A percentile compares a stretch with the other conserved stretches of the same genome.
Evolutionary conservation across 1,284 basidiomycete genomes (phyloP).

Genomic region (Porogramme epimiltina): DNA sequence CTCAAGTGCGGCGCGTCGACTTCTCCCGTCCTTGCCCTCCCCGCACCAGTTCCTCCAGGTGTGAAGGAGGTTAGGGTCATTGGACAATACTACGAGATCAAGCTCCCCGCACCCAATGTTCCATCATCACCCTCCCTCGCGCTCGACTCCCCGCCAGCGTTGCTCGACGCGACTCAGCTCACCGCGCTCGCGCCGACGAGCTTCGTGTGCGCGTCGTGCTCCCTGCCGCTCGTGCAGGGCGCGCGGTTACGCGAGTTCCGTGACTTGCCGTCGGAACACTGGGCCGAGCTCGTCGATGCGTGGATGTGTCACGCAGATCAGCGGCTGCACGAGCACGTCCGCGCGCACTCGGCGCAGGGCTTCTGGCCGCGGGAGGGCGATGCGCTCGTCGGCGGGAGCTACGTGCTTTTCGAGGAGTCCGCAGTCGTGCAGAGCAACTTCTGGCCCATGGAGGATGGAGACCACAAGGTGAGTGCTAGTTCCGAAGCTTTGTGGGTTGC

Average conservation of each 20-base stretch:
- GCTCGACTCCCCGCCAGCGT: conserved; percentile 31
- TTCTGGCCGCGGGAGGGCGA: conserved; percentile 79
- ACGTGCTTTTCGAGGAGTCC: conserved; percentile 74
- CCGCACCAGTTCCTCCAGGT: conserved; percentile 60
- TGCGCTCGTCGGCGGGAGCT: conserved; percentile 84
- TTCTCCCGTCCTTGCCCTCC: conserved; percentile 65
- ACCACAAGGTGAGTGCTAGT: conserved; percentile 55
- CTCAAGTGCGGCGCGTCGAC: conserved; percentile 58
- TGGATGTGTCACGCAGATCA: conserved; percentile 99
- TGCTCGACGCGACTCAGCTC: conserved; percentile 74
- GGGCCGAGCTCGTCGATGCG: conserved; percentile 95
- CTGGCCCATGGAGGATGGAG: conserved; percentile 38
- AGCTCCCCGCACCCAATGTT: conserved; percentile 42
- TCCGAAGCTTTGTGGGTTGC: background rate
- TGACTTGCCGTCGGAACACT: conserved; percentile 92
- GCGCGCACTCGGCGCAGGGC: conserved; percentile 63
- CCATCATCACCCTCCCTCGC: conserved; percentile 16
- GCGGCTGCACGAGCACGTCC: conserved; percentile 70
- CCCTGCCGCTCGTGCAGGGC: conserved; percentile 66
- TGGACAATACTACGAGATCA: conserved; percentile 60
- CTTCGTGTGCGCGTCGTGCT: conserved; percentile 76
- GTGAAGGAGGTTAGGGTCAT: conserved; percentile 55
- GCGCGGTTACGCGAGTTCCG: conserved; percentile 57
- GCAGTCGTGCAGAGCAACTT: conserved; percentile 60
- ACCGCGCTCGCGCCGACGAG: conserved; percentile 51